Conservation (phyloP, 495 filamentous ascomycete genomes). For the Tuber calosporum region DNA sequence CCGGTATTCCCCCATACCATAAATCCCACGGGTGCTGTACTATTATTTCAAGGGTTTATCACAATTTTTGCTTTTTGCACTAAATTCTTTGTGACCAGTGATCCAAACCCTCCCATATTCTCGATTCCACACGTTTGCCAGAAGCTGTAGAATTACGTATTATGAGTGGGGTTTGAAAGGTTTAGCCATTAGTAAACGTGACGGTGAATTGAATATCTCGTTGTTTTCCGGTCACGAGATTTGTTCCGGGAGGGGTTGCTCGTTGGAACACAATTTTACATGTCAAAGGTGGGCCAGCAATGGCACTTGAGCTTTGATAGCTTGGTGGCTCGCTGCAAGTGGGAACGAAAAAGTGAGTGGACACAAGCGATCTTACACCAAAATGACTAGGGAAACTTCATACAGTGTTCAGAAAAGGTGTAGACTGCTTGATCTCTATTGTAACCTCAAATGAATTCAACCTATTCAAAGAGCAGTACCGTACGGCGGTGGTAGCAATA, state of each 20-base stretch:
- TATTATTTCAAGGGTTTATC: neutral
- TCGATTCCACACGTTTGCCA: neutral
- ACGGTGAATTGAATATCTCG: neutral
- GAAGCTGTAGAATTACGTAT: neutral
- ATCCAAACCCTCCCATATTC: neutral
- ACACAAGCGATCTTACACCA: too few relatives aligned
- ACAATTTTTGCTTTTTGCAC: neutral
- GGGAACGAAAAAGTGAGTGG: too few relatives aligned
- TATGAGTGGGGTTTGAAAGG: neutral
- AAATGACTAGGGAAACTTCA: too few relatives aligned
- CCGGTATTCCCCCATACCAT: neutral
- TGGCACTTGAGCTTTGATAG: neutral
- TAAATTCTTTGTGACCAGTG: neutral
- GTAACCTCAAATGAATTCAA: too few relatives aligned
- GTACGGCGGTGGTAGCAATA: too few relatives aligned
- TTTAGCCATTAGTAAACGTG: neutral
- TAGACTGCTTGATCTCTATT: too few relatives aligned
- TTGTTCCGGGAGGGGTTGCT: neutral
- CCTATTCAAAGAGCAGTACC: too few relatives aligned
- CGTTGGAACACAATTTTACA: neutral
- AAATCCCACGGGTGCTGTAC: neutral
- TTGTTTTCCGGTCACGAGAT: neutral
- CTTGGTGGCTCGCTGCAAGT: too few relatives aligned
- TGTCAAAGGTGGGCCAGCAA: neutral
- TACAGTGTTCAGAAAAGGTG: too few relatives aligned